Base-by-base conservation (phyloP, 129 eudicot species). In the Helianthus tuberosus region DNA sequence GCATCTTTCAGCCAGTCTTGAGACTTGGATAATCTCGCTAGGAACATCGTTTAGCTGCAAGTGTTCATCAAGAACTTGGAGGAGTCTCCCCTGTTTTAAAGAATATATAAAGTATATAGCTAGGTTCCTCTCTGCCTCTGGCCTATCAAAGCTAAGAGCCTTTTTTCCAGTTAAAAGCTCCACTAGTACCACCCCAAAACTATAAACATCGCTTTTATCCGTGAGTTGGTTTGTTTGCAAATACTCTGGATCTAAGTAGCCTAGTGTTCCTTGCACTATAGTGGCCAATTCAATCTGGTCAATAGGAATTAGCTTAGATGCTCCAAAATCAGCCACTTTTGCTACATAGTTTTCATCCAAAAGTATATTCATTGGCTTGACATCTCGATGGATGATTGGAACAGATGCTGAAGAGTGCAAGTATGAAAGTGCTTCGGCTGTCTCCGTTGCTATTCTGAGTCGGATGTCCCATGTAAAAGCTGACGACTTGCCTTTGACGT, bases 291-390 rank as follows among this genome's bases (percentile, higher is more conserved):
- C 81, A 14, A 29, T 63, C 12, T 82, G 78, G 44, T 82, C 82
- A 29, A 50, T 11, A 1, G 90, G 90, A 64, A 86, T 63, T 58
- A 85, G 74, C 57, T 36, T 85, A n/a, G 86, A 82, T 43, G 86
- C 77, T 66, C 90, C 87, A 52, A 86, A 86, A 79, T 86, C 90
- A 7, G 90, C 72, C 17, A 86, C 87, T 79, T 82, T 86, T 25
- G 90, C 90, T 16, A 79, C 75, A 55, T 67, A 86, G 8, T 38
- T 73, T 1, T 79, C 66, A 51, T 85, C 89, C 53, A 85, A 46
- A 12, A 85, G 86, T 25, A 85, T 85, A 44, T 85, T 85, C 17
- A 50, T 71, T 8, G 86, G 78, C 62, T 86, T 86, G 11, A 86
- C 61, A 59, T 82, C 86, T 54, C 87, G 55, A 55, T 86, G 90